phyloP scores from a whole-genome alignment of 108 stramenopile species.

The Cyclotella cryptica region DNA sequence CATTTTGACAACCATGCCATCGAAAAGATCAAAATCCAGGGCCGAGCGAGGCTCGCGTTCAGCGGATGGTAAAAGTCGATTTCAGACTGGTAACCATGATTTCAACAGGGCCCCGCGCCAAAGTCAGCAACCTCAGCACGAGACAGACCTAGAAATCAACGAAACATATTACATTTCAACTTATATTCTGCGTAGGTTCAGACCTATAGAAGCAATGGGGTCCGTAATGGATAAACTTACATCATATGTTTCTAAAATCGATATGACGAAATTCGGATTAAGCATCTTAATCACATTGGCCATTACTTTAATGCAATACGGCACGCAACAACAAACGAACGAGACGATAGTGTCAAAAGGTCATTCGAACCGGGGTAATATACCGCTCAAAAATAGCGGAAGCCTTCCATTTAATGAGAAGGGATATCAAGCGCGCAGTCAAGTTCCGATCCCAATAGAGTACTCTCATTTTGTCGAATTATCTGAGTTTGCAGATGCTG shows the following conservation, averaged over 20 bases:
- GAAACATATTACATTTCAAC: not conserved
- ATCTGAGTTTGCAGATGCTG: slow-evolving; percentile 41
- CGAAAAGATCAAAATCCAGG: no score
- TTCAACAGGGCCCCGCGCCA: not conserved
- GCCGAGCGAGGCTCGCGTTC: no score
- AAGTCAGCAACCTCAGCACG: not conserved
- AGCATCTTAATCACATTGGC: not conserved
- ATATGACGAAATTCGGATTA: not conserved
- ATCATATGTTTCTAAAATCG: not conserved
- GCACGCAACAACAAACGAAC: slow-evolving; percentile 5
- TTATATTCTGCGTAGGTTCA: not conserved
- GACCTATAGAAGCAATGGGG: not conserved
- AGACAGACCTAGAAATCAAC: not conserved
- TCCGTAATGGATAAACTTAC: not conserved
- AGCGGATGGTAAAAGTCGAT: no score
- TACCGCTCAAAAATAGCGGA: not conserved
- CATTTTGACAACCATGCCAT: no score
- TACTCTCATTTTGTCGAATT: slow-evolving; percentile 50
- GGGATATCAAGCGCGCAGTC: slow-evolving; percentile 42
- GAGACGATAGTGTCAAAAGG: not conserved
- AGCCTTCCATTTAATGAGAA: not conserved
- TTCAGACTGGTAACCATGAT: not conserved
- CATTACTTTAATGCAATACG: slow-evolving; percentile 14
- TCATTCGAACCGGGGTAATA: not conserved
- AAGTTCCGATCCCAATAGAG: slow-evolving; percentile 32